phyloP scores from a whole-genome alignment of 768 basidiomycete species.

The Hysterangium stoloniferum region DNA sequence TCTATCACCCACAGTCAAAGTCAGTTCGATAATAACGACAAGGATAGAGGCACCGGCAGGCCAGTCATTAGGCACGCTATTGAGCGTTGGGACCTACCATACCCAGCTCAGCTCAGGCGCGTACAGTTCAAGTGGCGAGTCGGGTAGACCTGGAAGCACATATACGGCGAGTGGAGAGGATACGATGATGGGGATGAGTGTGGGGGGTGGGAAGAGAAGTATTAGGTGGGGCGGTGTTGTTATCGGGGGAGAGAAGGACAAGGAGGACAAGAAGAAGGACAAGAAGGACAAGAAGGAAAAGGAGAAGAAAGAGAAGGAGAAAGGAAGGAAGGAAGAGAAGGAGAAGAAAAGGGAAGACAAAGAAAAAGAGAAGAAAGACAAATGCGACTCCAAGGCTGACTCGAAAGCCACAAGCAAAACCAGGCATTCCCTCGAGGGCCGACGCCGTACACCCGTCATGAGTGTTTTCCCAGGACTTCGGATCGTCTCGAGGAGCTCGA shows the following conservation, averaged over 20 bases:
- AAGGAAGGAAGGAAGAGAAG: neutral
- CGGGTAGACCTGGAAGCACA: slow-evolving; percentile 2
- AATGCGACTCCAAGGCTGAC: too few species aligned
- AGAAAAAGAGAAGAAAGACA: slow-evolving; percentile 19
- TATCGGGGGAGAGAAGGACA: slow-evolving; percentile 16
- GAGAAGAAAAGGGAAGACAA: slow-evolving; percentile 1
- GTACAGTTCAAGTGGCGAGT: neutral
- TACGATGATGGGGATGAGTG: slow-evolving; percentile 33
- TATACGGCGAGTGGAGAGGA: slow-evolving; percentile 11
- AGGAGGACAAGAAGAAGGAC: slow-evolving; percentile 18
- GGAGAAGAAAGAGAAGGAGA: slow-evolving; percentile 17
- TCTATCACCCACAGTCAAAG: too few species aligned
- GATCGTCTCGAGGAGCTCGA: too few species aligned
- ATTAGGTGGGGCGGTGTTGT: slow-evolving; percentile 3
- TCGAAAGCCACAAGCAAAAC: slow-evolving; percentile 14
- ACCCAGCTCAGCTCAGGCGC: neutral
- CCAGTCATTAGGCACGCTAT: neutral
- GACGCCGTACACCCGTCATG: slow-evolving; percentile 44
- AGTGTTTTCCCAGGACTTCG: slow-evolving; percentile 55
- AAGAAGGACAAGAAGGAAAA: slow-evolving; percentile 26
- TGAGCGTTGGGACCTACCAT: neutral
- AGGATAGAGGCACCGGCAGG: too few species aligned
- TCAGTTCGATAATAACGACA: too few species aligned
- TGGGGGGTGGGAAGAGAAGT: too few species aligned
- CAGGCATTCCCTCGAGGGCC: slow-evolving; percentile 33